Conservation (phyloP, 768 basidiomycete species). For the Boletus rufocinnamomeus region DNA sequence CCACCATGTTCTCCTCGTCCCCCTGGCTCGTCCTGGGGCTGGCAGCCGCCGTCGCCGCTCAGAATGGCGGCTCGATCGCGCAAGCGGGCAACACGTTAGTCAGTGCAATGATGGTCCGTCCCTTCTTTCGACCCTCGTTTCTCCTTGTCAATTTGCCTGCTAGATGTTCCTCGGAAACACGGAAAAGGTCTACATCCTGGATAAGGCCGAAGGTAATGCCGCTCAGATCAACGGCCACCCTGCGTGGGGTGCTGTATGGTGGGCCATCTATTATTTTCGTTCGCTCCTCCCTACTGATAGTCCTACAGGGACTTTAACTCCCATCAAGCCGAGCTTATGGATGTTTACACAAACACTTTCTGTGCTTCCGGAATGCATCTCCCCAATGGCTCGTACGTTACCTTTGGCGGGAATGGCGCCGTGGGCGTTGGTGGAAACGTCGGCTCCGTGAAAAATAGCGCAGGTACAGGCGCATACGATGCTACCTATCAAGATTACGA, state of each 20-base stretch:
- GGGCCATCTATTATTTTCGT: neutral
- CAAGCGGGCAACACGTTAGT: slow-evolving; percentile 41
- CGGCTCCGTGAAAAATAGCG: slow-evolving; percentile 50
- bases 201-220: slow-evolving; percentile 83
- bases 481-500: slow-evolving; percentile 77
- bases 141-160: slow-evolving; percentile 1
- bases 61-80: slow-evolving; percentile 26
- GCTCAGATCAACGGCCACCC: slow-evolving; percentile 67
- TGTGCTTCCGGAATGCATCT: slow-evolving; percentile 83
- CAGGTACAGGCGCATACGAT: slow-evolving; percentile 56
- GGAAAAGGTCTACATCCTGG: slow-evolving; percentile 86
- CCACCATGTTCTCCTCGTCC: slow-evolving; percentile 34
- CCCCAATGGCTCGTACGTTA: slow-evolving; percentile 73
- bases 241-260: slow-evolving; percentile 76
- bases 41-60: slow-evolving; percentile 34
- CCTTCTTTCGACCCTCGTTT: neutral
- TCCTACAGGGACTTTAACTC: slow-evolving; percentile 27
- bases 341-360: slow-evolving; percentile 68
- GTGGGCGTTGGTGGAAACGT: slow-evolving; percentile 64
- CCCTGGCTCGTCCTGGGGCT: slow-evolving; percentile 50
- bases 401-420: slow-evolving; percentile 80
- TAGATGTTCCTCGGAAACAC: slow-evolving; percentile 82
- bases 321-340: slow-evolving; percentile 23
- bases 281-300: neutral
- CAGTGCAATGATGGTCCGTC: slow-evolving; percentile 56